Base-by-base conservation (phyloP, 1,139 yeast species). In the Lodderomyces elongisporus region DNA sequence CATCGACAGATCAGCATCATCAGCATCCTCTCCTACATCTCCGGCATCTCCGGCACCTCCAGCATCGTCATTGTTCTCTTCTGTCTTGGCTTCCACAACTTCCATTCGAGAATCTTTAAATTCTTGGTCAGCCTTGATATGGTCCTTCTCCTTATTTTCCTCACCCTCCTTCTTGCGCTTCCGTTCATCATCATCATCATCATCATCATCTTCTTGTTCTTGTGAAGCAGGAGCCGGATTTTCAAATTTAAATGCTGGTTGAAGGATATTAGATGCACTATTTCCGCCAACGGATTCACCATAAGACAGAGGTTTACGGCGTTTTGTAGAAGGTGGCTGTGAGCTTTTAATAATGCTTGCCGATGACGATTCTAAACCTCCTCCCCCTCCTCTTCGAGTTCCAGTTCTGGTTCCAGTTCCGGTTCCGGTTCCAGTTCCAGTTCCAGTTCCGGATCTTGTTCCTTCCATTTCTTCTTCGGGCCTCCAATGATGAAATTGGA, bases 401-500 rank as follows among this genome's bases (percentile, higher is more conserved):
- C n/a, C n/a, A n/a, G n/a, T n/a, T n/a, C n/a, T n/a, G n/a, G n/a
- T n/a, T n/a, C n/a, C n/a, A n/a, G n/a, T n/a, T n/a, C n/a, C n/a
- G n/a, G n/a, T n/a, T n/a, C n/a, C n/a, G n/a, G n/a, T n/a, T n/a
- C n/a, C n/a, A n/a, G n/a, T n/a, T n/a, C n/a, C n/a, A n/a, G n/a
- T n/a, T n/a, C n/a, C n/a, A n/a, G n/a, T n/a, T n/a, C n/a, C n/a
- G n/a, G n/a, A n/a, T n/a, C n/a, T n/a, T n/a, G n/a, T n/a, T n/a
- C n/a, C n/a, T n/a, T n/a, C n/a, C n/a, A n/a, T 23, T 12, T 28
- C 32, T 4, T 29, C 18, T 12, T 61, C 71, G 1, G 76, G 76
- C 41, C 63, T 65, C 76, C 76, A 70, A 40, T 70, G 77, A 38
- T 70, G 76, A 44, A 70, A 70, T 40, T 70, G 77, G 20, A 70